These are phyloP conservation scores for Penicillium argentinense DNA, from an alignment of 495 filamentous ascomycete species.

Conservation along the genomic window DNA sequence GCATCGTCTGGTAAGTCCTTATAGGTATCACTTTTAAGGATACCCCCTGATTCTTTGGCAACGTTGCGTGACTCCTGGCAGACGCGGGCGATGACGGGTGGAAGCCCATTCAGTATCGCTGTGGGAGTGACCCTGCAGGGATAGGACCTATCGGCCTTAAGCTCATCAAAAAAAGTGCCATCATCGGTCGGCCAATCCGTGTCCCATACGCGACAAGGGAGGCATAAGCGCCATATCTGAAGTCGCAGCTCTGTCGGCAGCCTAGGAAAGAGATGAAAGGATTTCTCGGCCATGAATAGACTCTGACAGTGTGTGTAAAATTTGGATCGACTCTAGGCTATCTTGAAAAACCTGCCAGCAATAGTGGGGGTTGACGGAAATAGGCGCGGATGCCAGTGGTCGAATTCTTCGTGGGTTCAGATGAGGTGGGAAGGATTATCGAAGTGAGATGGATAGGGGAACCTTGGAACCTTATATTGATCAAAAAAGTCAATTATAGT, in stretches of 20 bases:
- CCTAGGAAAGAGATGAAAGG: constrained; percentile 3
- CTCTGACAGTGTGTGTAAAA: background rate
- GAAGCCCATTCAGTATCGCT: constrained; percentile 3
- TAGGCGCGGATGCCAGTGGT: too few species aligned
- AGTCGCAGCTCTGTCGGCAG: constrained; percentile 8
- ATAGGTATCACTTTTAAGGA: background rate
- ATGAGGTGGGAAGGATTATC: too few species aligned
- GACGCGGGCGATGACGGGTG: constrained; percentile 6
- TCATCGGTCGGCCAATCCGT: background rate
- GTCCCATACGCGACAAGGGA: constrained; percentile 9
- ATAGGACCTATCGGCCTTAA: background rate
- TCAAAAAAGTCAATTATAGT: constrained; percentile 1
- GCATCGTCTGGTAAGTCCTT: background rate
- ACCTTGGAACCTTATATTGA: too few species aligned
- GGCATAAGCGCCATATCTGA: constrained; percentile 5
- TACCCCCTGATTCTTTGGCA: constrained; percentile 6
- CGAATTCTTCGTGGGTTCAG: too few species aligned
- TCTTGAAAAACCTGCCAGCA: too few species aligned
- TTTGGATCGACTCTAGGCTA: too few species aligned
- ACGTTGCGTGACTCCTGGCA: constrained; percentile 7
- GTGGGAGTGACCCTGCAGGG: background rate
- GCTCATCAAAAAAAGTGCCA: background rate
- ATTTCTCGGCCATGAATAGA: constrained; percentile 1
- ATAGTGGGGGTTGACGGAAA: background rate
- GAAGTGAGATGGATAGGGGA: too few species aligned